Base-by-base conservation (phyloP, 306 rosid genomes). In the Cucurbita pepo region DNA sequence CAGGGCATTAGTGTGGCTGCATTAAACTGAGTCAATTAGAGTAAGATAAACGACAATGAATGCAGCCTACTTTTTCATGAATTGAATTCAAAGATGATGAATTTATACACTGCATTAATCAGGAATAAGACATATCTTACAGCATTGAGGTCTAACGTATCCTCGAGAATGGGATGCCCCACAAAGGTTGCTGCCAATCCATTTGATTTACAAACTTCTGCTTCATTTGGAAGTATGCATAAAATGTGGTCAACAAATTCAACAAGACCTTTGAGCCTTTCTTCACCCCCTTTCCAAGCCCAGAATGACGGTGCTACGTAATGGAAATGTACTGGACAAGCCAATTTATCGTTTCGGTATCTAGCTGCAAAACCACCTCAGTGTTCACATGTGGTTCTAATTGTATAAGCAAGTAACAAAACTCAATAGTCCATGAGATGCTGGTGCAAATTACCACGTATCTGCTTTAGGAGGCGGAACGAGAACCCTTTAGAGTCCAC, bases 221-320 rank as follows among this genome's bases (percentile, higher is more conserved):
- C 98, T 83, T 94, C 98, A 75, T 84, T 81, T 10, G 98, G 98
- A 82, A 94, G 95, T 86, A 86, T 89, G 81, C 98, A 94, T 43
- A 94, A 82, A 16, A 94, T 63, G 65, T 89, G 95, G 79, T 94
- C 97, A 43, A 87, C 97, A 86, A 89, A 89, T 71, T 79, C 86
- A 21, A 82, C 82, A 43, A 94, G 86, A 72, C 98, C 92, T 78
- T 76, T 58, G 41, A 90, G 90, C 79, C 92, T 85, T 73, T 82
- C 87, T 89, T 94, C 97, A 45, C 98, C 98, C 58, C 98, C 95
- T 84, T 89, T 94, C 98, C 97, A 94, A 44, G 98, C 98, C 98
- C 98, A 94, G 36, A 90, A 94, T 10, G 97, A 90, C 1, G 97
- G 97, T 52, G 98, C 96, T 45, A 94, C 92, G 70, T 87, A 90